phyloP scores from a whole-genome alignment of 163 green algal species.

The Scenedesmus sp. region DNA sequence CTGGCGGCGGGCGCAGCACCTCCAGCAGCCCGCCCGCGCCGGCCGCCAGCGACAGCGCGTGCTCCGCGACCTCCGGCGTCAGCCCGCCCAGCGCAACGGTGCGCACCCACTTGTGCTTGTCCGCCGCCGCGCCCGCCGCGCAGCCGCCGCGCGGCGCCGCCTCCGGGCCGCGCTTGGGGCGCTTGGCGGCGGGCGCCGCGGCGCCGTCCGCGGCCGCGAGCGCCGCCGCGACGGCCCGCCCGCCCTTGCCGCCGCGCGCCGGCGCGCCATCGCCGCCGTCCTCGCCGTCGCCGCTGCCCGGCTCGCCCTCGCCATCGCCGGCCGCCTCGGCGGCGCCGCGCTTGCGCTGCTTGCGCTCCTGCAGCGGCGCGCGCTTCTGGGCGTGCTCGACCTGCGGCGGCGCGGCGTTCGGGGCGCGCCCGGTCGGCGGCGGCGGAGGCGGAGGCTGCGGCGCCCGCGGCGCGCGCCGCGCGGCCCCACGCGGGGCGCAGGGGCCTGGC shows the following conservation, averaged over 20 bases:
- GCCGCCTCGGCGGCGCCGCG: conserved; percentile 11
- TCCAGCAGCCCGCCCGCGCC: conserved; percentile 16
- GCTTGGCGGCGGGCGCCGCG: not conserved
- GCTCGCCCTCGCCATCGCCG: not conserved
- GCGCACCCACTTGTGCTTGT: conserved; percentile 76
- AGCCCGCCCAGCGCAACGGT: conserved; percentile 75
- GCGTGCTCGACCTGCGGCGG: conserved; percentile 77
- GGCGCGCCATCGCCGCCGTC: not conserved
- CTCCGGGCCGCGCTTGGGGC: conserved; percentile 60
- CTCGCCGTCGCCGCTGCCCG: not conserved
- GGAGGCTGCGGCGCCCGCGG: too few relatives aligned
- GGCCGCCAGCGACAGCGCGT: conserved; percentile 7
- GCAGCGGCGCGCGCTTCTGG: conserved; percentile 70
- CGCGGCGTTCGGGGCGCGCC: too few relatives aligned
- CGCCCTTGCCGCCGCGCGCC: conserved; percentile 31
- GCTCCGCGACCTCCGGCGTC: conserved; percentile 35
- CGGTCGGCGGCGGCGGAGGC: too few relatives aligned
- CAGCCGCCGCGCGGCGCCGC: conserved; percentile 2
- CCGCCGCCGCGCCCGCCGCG: conserved; percentile 3
- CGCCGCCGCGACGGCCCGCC: not conserved
- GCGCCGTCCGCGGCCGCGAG: conserved; percentile 11
- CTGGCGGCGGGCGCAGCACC: conserved; percentile 52
- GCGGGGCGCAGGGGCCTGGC: too few relatives aligned
- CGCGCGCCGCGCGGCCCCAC: too few relatives aligned
- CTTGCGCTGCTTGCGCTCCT: conserved; percentile 70